A percentile compares a stretch with the other conserved stretches of the same genome.
phyloP scores from a whole-genome alignment of 1,284 basidiomycete genomes.

The Laetiporus sulphureus region DNA sequence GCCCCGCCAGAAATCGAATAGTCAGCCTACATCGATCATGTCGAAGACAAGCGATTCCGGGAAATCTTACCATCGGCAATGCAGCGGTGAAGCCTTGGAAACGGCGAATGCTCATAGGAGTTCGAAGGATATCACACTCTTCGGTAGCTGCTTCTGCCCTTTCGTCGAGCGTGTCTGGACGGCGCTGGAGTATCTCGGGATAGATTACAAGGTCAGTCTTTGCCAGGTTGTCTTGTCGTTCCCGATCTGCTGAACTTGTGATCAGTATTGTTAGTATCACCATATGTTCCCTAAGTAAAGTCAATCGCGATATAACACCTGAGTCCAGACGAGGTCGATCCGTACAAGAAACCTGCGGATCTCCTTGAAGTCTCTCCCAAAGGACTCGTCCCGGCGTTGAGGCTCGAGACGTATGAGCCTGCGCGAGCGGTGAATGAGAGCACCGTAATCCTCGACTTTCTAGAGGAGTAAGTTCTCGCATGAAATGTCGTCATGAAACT shows the following conservation, averaged over 20 bases:
- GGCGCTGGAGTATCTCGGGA: slow-evolving; percentile 53
- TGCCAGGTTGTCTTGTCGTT: too few species aligned
- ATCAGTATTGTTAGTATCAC: slow-evolving; percentile 30
- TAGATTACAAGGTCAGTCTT: slow-evolving; percentile 47
- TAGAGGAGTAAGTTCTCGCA: slow-evolving; percentile 53
- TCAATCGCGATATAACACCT: too few species aligned
- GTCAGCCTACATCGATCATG: slow-evolving; percentile 20
- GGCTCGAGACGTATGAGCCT: slow-evolving; percentile 38
- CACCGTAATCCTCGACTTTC: slow-evolving; percentile 66
- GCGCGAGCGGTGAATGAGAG: slow-evolving; percentile 61
- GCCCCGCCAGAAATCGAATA: too few species aligned
- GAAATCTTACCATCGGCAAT: slow-evolving; percentile 44
- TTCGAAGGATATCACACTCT: slow-evolving; percentile 52
- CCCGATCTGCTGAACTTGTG: too few species aligned
- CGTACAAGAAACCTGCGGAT: slow-evolving; percentile 74
- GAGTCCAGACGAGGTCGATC: slow-evolving; percentile 70
- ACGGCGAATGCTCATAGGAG: slow-evolving; percentile 43
- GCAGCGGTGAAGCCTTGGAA: slow-evolving; percentile 52
- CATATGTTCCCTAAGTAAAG: background rate
- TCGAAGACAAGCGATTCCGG: slow-evolving; percentile 34
- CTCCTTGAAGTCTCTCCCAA: slow-evolving; percentile 76
- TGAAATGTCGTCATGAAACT: background rate
- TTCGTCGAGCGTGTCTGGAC: slow-evolving; percentile 73
- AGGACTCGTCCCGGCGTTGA: slow-evolving; percentile 70
- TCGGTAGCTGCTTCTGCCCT: slow-evolving; percentile 68